Base-by-base conservation (phyloP, 2,329 filamentous ascomycete genomes). In the Colletotrichum eleusines region DNA sequence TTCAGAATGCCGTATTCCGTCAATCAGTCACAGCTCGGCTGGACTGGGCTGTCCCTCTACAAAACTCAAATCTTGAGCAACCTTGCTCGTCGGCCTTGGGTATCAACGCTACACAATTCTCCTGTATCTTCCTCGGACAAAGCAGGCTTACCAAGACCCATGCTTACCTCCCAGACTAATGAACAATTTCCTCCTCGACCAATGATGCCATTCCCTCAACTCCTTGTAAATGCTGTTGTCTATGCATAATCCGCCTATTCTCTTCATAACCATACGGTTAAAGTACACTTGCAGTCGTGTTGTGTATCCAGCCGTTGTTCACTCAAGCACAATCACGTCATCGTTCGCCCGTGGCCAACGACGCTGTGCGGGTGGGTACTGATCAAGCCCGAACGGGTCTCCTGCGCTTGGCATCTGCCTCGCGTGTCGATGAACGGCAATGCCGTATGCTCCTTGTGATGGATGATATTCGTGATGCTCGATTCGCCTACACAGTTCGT, bases 241-340 rank as follows among this genome's bases (percentile, higher is more conserved):
- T 48, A 40, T 54, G 23, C 28, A 33, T n/a, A 18, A 7, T 5
- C 35, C 50, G 35, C 38, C 16, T 44, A 40, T 38, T 33, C n/a
- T 20, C 44, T 16, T 12, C 31, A 11, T 44, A 23, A 14, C 8
- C 48, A 33, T 63, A 12, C 26, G 35, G 18, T 8, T 5, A 33
- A 63, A 33, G 16, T 26, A 53, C 26, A 42, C 42, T 18, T 59
- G 31, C 20, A 51, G 50, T 20, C 8, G 12, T 28, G n/a, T 38
- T 16, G 23, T 38, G 18, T 46, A 6, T 46, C 16, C 40, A 18
- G 28, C 33, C 40, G 18, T 38, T 16, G 28, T 31, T 78, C 63
- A 80, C 51, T 80, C 78, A 48, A 80, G 76, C 48, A 80, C 77
- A 71, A 80, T 78, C 48, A 80, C 74, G 46, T 79, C 72, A 38